Evolutionary conservation across 2,329 filamentous ascomycete species (phyloP), one percentile per base, ranked within the genome.

Genomic region (Neoascochyta sp.): DNA sequence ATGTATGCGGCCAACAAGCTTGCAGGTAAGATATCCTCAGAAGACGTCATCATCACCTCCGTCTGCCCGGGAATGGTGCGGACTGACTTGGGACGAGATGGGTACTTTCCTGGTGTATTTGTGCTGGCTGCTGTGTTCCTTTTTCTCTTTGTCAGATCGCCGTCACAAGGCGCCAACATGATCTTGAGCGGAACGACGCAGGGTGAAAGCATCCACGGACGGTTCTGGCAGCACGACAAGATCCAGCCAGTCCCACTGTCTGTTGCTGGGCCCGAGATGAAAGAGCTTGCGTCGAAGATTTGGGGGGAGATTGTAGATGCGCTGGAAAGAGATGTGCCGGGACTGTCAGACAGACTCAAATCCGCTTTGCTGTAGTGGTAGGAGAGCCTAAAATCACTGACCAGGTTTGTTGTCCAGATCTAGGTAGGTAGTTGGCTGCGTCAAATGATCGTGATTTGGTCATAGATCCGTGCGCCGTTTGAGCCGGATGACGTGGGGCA

Each of bases 151-250:
- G 45, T 54, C 39, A 42, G 49, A 22, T 44, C 50, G 8, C 34
- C 55, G 4, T 47, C 52, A 16, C 39, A 57, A 27, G 61, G 57
- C 4, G 48, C 57, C 3, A 46, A 62, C 25, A 34, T 42, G 12
- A 32, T 60, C n/a, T 36, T 64, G 15, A 63, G 59, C 22, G 61
- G 51, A 5, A 55, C 57, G 2, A 50, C 42, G 2, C 47, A 59
- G 23, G 61, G 61, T 5, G 56, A 62, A 34, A 42, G 36, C 13
- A 41, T 47, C 2, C 58, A 64, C 29, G 59, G 55, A 5, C 44
- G 53, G 8, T 64, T 64, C 25, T 65, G 59, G 57, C 46, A 59
- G 28, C 41, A 54, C 20, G 60, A 64, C 27, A 33, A 41, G 26
- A 42, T 64, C 5, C 45, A 54, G 33, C 54, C 59, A 8, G 27